Conservation (phyloP, 176 grass and related monocot species). For the Tillandsia leiboldiana region DNA sequence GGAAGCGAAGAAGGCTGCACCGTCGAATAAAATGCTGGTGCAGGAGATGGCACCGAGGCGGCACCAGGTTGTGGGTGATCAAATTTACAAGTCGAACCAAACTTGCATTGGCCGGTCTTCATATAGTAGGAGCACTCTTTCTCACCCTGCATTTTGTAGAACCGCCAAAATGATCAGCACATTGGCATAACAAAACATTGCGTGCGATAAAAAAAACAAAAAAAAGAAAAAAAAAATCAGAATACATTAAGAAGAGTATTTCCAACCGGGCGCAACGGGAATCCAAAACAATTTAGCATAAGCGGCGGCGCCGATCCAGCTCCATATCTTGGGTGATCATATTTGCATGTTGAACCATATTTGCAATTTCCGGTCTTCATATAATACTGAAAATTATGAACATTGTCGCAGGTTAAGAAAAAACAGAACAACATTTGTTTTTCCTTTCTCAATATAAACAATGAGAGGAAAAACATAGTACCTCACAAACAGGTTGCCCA, state of each 20-base stretch:
- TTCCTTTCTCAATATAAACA: not conserved
- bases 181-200: not conserved
- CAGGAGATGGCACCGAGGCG: slow-evolving; percentile 12
- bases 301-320: slow-evolving; percentile 33
- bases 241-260: not conserved
- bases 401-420: not conserved
- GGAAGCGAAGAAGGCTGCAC: slow-evolving; percentile 41
- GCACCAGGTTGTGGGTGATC: slow-evolving; percentile 44
- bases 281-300: slow-evolving; percentile 53
- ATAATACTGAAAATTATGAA: slow-evolving; percentile 51
- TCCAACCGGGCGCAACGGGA: slow-evolving; percentile 55
- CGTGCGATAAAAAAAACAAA: slow-evolving; percentile 1
- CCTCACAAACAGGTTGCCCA: slow-evolving; percentile 68
- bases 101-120: slow-evolving; percentile 90
- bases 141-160: slow-evolving; percentile 54
- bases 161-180: not conserved
- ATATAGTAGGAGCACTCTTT: slow-evolving; percentile 85
- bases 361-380: slow-evolving; percentile 84
- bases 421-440: not conserved
- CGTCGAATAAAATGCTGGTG: slow-evolving; percentile 42
- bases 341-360: slow-evolving; percentile 79
- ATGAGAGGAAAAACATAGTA: slow-evolving; percentile 19
- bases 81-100: slow-evolving; percentile 76
- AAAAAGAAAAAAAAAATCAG: not conserved
- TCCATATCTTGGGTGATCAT: slow-evolving; percentile 70